Percentiles rank a stretch among this genome's conserved stretches.
Evolutionary conservation across 2,329 filamentous ascomycete species (phyloP).

Genomic region (Lachnum nothofagi): DNA sequence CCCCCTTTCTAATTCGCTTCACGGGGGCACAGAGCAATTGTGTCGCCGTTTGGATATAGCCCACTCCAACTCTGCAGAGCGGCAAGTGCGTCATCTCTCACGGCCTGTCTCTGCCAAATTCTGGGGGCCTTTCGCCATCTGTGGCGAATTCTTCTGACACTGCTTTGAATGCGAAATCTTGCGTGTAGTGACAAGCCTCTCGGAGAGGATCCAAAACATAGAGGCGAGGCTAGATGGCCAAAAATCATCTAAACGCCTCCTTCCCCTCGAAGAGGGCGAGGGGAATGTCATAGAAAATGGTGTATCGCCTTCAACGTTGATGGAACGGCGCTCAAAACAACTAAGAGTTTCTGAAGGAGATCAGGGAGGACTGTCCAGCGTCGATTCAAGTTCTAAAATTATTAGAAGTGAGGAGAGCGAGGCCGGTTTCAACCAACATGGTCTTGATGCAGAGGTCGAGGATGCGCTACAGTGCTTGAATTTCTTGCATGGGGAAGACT

Average conservation of each 20-base stretch:
- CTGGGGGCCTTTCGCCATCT: neutral
- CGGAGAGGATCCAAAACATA: conserved; percentile 15
- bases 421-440: conserved; percentile 9
- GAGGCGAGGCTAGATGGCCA: conserved; percentile 15
- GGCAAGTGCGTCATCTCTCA: neutral
- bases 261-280: neutral
- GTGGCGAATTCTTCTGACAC: conserved; percentile 1
- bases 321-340: conserved; percentile 19
- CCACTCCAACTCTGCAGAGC: conserved; percentile 8
- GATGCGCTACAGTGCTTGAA: conserved; percentile 44
- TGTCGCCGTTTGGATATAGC: conserved; percentile 24
- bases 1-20: conserved; percentile 2
- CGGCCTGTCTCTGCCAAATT: neutral
- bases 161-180: conserved; percentile 15
- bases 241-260: conserved; percentile 3
- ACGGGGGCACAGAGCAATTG: conserved; percentile 11
- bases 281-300: neutral
- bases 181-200: conserved; percentile 18
- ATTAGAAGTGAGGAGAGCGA: conserved; percentile 6
- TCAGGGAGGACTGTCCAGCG: neutral
- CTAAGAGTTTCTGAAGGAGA: conserved; percentile 3
- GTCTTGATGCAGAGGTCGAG: conserved; percentile 31
- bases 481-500: conserved; percentile 45
- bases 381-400: neutral
- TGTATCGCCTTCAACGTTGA: neutral